A percentile compares a stretch with the other conserved stretches of the same genome.
These are phyloP conservation scores for Plasmodium vivax DNA, from an alignment of 169 alveolate genomes.

Conservation along the genomic window DNA sequence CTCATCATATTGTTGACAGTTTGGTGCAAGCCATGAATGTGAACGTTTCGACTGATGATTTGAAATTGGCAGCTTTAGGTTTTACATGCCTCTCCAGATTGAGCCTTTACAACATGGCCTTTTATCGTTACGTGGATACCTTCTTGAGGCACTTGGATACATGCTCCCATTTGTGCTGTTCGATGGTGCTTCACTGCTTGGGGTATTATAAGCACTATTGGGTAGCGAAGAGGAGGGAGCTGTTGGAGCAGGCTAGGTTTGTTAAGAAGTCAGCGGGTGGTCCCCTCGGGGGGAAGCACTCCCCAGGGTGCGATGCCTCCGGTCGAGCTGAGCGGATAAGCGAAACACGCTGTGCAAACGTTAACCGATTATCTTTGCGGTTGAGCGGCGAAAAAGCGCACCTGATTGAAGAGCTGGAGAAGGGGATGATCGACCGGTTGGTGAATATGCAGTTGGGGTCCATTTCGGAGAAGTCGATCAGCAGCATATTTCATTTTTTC, in stretches of 20 bases:
- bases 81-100: conserved; percentile 46
- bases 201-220: conserved; percentile 42
- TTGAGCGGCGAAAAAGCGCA: background rate
- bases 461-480: conserved; percentile 48
- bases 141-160: conserved; percentile 15
- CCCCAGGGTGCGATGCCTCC: background rate
- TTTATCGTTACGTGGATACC: conserved; percentile 16
- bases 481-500: conserved; percentile 65
- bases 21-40: conserved; percentile 7
- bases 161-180: conserved; percentile 10
- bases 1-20: background rate
- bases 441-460: background rate
- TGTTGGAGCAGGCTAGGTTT: background rate
- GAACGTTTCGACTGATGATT: background rate
- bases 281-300: background rate
- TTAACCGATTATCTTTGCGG: background rate
- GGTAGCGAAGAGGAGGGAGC: background rate
- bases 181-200: conserved; percentile 51
- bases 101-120: conserved; percentile 17
- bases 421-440: conserved; percentile 17
- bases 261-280: background rate
- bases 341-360: background rate
- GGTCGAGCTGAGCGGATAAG: background rate
- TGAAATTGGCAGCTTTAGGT: conserved; percentile 37
- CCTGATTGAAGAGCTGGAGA: conserved; percentile 24